Conservation (phyloP, 768 basidiomycete genomes). For the Nidula microcarpa region DNA sequence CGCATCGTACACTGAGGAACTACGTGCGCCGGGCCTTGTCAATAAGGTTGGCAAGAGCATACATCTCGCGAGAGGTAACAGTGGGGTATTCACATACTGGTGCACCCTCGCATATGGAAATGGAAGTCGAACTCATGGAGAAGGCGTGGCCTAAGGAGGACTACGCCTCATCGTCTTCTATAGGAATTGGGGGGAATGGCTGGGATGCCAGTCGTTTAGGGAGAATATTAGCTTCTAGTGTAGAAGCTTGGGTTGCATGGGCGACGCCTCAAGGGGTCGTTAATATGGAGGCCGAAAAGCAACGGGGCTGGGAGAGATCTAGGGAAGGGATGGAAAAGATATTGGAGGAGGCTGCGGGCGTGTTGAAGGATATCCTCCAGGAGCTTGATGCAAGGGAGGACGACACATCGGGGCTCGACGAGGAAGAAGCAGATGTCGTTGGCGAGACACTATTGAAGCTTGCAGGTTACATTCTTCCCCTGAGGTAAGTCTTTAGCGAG, state of each 20-base stretch:
- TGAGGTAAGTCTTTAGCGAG: constrained; percentile 44
- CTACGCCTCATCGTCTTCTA: constrained; percentile 18
- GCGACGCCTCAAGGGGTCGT: constrained; percentile 20
- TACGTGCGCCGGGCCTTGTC: constrained; percentile 61
- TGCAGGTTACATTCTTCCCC: constrained; percentile 49
- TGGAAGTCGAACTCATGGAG: constrained; percentile 66
- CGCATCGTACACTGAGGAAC: constrained; percentile 58
- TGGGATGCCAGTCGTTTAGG: constrained; percentile 68
- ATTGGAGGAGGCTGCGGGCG: constrained; percentile 65
- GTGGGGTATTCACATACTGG: constrained; percentile 57
- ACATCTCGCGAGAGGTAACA: constrained; percentile 52
- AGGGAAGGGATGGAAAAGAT: constrained; percentile 47
- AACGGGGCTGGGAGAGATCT: constrained; percentile 16
- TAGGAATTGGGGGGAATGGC: constrained; percentile 33
- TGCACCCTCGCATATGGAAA: constrained; percentile 52
- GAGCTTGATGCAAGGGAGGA: constrained; percentile 70
- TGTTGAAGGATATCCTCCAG: constrained; percentile 69
- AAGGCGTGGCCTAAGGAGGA: constrained; percentile 73
- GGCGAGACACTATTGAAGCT: constrained; percentile 61
- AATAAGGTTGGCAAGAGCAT: constrained; percentile 63
- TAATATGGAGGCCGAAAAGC: constrained; percentile 17
- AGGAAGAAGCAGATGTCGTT: constrained; percentile 65
- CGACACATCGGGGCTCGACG: constrained; percentile 43
- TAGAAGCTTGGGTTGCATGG: constrained; percentile 57
- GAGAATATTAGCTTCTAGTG: constrained; percentile 47